Base-by-base conservation (phyloP, 495 filamentous ascomycete species). In the Friedmanniomyces endolithicus region DNA sequence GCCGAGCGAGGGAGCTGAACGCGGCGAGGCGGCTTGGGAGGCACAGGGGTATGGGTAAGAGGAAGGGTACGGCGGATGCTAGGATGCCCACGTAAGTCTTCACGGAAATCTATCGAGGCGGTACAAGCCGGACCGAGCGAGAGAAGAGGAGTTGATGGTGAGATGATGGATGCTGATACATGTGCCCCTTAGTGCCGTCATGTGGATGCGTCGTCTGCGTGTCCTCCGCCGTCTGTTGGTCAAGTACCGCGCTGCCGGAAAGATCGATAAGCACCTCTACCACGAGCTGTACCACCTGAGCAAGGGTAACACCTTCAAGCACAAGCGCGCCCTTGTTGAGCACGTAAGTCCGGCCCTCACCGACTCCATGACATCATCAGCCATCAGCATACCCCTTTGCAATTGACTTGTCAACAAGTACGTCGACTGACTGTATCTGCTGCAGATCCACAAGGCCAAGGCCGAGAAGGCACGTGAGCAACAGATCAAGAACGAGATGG, bases 271-370 rank as follows among this genome's bases (percentile, higher is more conserved):
- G 83, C 94, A 99, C 80, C 89, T 99, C 50, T 99, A 99, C 82
- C 92, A 99, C 81, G 87, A 95, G 78, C 88, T 99, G 61, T 99
- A 99, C 80, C 90, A 95, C 74, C 77, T 94, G 67, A 86, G 84
- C 84, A 99, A 99, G 89, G 92, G 92, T 94, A 99, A 99, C 83
- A 90, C 92, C 72, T 99, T 99, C 85, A 99, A 99, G 88, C 92
- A 99, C 85, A 99, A 95, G 88, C 85, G 92, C 70, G 92, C 87
- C 61, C 83, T 99, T 64, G 88, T 99, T 71, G 92, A 99, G 79
- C 92, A 98, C 78, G 92, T 98, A 87, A 70, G 92, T 88, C 25
- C 7, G 67, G n/a, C 52, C 22, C 54, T 17, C 11, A 50, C 37
- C 37, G 37, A n/a, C 44, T 20, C 44, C 54, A 66, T 67, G 62